Conservation (phyloP, 768 basidiomycete species). For the Gymnopilus dilepis region DNA sequence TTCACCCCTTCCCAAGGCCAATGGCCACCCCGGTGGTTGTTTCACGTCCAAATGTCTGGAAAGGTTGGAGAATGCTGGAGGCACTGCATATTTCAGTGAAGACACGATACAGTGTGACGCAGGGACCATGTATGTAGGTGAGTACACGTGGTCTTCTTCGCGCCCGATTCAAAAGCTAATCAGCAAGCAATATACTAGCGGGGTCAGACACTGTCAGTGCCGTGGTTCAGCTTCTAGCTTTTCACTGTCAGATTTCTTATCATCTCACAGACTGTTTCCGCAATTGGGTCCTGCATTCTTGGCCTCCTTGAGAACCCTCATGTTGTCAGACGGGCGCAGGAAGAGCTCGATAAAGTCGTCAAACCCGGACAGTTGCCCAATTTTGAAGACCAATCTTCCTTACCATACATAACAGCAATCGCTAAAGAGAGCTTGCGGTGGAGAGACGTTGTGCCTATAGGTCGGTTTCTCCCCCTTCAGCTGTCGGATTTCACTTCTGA, state of each 20-base stretch:
- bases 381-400: conserved; percentile 30
- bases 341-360: conserved; percentile 40
- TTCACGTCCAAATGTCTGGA: background rate
- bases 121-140: conserved; percentile 1
- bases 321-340: conserved; percentile 37
- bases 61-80: background rate
- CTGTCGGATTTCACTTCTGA: no score
- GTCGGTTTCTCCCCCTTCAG: conserved; percentile 14
- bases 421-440: conserved; percentile 35
- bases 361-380: conserved; percentile 37
- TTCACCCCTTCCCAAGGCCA: background rate
- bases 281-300: conserved; percentile 37
- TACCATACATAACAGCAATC: conserved; percentile 41
- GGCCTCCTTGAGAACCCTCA: conserved; percentile 39
- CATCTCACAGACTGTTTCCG: conserved; percentile 29
- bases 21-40: background rate
- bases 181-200: background rate
- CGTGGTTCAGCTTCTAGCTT: background rate
- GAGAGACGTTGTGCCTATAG: conserved; percentile 33
- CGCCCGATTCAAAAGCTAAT: no score
- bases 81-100: background rate
- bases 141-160: background rate
- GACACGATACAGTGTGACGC: background rate
- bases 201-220: background rate
- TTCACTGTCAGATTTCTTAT: background rate